These are phyloP conservation scores for Rhizopogon vinicolor DNA, from an alignment of 768 basidiomycete genomes.

Conservation along the genomic window DNA sequence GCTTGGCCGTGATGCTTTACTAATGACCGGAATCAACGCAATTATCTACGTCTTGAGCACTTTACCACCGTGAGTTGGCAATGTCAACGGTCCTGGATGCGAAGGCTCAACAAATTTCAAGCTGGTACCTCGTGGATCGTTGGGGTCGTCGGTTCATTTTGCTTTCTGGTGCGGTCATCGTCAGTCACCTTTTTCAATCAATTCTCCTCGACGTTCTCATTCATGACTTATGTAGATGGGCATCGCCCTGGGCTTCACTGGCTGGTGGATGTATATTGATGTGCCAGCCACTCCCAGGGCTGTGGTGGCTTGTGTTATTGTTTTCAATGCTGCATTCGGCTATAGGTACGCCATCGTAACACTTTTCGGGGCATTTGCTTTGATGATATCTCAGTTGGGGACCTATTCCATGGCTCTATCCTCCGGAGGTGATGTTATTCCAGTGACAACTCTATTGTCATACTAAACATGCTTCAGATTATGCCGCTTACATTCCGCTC, in stretches of 20 bases:
- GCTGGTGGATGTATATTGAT: constrained; percentile 94
- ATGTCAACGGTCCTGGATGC: not conserved
- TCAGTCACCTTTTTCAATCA: constrained; percentile 31
- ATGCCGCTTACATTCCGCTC: constrained; percentile 87
- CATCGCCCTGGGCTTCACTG: constrained; percentile 69
- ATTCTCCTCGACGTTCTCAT: constrained; percentile 4
- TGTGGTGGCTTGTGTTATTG: constrained; percentile 84
- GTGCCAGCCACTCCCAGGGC: constrained; percentile 79
- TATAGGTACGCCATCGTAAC: constrained; percentile 48
- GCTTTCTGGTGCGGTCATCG: constrained; percentile 77
- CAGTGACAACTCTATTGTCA: not conserved
- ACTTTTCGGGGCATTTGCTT: not conserved
- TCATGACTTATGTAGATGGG: constrained; percentile 58
- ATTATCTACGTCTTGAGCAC: constrained; percentile 78
- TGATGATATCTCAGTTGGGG: constrained; percentile 56
- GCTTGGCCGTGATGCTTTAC: constrained; percentile 87
- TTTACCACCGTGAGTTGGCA: constrained; percentile 69
- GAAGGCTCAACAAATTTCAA: constrained; percentile 22
- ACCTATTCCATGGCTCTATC: constrained; percentile 83
- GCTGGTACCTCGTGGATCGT: constrained; percentile 92
- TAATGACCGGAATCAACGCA: constrained; percentile 95
- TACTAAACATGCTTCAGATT: constrained; percentile 46
- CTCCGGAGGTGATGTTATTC: constrained; percentile 59
- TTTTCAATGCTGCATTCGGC: constrained; percentile 93
- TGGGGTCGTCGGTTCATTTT: constrained; percentile 88